A percentile compares a stretch with the other conserved stretches of the same genome.
phyloP scores from a whole-genome alignment of 441 rosid genomes.

The Hura crepitans region DNA sequence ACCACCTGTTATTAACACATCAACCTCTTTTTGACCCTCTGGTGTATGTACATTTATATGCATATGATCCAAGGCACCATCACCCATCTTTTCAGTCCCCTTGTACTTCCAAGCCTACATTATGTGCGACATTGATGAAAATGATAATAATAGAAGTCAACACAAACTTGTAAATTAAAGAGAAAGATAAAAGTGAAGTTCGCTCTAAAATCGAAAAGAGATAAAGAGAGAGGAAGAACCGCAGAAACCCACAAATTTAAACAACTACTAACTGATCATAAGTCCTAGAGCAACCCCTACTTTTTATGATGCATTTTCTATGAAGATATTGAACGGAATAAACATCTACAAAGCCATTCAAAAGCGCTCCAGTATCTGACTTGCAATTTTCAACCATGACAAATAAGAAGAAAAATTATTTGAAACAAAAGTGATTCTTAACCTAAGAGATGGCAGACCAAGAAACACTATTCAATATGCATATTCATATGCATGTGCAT shows the following conservation, averaged over 20 bases:
- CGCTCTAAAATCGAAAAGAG: too few species aligned
- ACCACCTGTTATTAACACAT: conserved; percentile 52
- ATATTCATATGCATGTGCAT: not conserved
- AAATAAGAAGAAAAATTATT: not conserved
- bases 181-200: not conserved
- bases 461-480: not conserved
- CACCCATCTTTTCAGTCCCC: conserved; percentile 32
- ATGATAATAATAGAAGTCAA: not conserved
- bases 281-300: not conserved
- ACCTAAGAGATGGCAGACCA: not conserved
- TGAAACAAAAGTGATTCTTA: not conserved
- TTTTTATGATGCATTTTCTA: not conserved
- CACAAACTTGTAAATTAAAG: not conserved
- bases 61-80: conserved; percentile 50
- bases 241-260: conserved; percentile 8
- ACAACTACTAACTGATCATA: not conserved
- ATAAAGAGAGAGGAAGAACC: too few species aligned
- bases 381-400: not conserved
- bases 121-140: not conserved
- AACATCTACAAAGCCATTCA: not conserved
- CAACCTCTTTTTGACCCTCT: conserved; percentile 47
- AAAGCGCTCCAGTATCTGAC: not conserved
- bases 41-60: conserved; percentile 40
- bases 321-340: not conserved
- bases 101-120: conserved; percentile 51